phyloP scores from a whole-genome alignment of 2,329 filamentous ascomycete genomes.

The Endoconidiophora laricicola region DNA sequence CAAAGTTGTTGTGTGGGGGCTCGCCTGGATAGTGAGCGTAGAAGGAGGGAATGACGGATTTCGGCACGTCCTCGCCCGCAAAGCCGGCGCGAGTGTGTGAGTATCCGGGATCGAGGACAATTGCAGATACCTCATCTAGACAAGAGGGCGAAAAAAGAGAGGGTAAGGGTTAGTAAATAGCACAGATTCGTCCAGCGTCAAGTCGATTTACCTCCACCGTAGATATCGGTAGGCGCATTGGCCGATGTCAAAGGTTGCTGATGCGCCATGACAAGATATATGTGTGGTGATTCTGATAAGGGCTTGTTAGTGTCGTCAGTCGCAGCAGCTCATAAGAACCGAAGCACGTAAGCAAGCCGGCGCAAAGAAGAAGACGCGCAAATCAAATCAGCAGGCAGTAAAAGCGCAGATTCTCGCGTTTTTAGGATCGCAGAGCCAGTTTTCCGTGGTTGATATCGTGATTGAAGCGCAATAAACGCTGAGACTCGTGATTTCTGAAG shows the following conservation, averaged over 20 bases:
- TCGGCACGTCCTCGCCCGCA: slow-evolving; percentile 92
- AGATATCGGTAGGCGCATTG: slow-evolving; percentile 38
- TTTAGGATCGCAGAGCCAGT: not conserved
- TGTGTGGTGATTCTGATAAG: not conserved
- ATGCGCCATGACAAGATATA: not conserved
- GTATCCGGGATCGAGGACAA: slow-evolving; percentile 91
- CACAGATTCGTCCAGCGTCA: slow-evolving; percentile 1
- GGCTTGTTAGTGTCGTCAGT: not conserved
- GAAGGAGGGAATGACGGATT: slow-evolving; percentile 78
- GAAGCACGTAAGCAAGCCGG: not conserved
- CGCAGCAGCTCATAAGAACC: not conserved
- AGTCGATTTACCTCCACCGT: slow-evolving; percentile 38
- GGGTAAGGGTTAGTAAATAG: slow-evolving; percentile 9
- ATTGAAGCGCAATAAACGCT: not conserved
- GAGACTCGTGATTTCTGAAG: no score
- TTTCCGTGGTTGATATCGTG: not conserved
- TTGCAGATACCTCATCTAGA: slow-evolving; percentile 79
- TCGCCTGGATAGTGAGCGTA: slow-evolving; percentile 48
- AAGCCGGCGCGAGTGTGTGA: slow-evolving; percentile 85
- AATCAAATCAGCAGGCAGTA: not conserved
- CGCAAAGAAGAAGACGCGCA: not conserved
- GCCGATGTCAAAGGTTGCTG: slow-evolving; percentile 3
- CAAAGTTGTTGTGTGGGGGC: slow-evolving; percentile 49
- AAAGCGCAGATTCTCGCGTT: no score
- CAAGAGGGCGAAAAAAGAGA: slow-evolving; percentile 22